phyloP scores from a whole-genome alignment of 2,329 filamentous ascomycete genomes.

The Aureobasidium musti region DNA sequence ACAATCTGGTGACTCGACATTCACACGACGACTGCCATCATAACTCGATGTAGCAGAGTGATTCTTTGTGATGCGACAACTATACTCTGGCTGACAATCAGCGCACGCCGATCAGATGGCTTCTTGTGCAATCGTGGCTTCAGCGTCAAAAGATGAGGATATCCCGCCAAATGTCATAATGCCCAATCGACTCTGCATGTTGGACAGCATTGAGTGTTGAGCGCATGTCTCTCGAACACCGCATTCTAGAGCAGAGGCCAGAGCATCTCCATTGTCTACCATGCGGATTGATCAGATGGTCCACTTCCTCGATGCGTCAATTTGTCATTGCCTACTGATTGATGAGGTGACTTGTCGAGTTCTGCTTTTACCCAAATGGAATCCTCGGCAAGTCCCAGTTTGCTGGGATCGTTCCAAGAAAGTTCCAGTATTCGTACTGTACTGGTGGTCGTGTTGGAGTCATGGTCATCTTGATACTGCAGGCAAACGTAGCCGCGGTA shows the following conservation, averaged over 20 bases:
- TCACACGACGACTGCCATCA: background rate
- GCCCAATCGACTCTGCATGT: constrained; percentile 25
- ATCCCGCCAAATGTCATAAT: background rate
- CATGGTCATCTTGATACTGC: constrained; percentile 1
- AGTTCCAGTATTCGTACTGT: background rate
- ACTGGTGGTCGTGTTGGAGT: constrained; percentile 4
- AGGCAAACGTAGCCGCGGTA: constrained; percentile 25
- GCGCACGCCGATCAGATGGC: constrained; percentile 23
- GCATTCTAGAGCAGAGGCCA: constrained; percentile 2
- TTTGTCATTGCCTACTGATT: constrained; percentile 15
- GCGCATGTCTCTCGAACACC: constrained; percentile 16
- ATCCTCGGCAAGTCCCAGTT: background rate
- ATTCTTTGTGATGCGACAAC: constrained; percentile 22
- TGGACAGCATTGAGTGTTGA: constrained; percentile 2
- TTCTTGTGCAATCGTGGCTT: constrained; percentile 27
- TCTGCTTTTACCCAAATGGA: constrained; percentile 13
- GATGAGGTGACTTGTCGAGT: constrained; percentile 9
- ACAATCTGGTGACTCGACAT: constrained; percentile 26
- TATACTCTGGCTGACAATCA: constrained; percentile 14
- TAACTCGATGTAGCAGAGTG: background rate
- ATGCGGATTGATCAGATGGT: background rate
- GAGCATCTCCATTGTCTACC: background rate
- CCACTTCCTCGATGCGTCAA: background rate
- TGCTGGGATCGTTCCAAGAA: constrained; percentile 11
- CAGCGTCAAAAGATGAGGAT: constrained; percentile 22